Evolutionary conservation across 192 early-diverging fungal genomes (phyloP), one percentile per base, ranked within the genome.

Genomic region (Coemansia sp.): DNA sequence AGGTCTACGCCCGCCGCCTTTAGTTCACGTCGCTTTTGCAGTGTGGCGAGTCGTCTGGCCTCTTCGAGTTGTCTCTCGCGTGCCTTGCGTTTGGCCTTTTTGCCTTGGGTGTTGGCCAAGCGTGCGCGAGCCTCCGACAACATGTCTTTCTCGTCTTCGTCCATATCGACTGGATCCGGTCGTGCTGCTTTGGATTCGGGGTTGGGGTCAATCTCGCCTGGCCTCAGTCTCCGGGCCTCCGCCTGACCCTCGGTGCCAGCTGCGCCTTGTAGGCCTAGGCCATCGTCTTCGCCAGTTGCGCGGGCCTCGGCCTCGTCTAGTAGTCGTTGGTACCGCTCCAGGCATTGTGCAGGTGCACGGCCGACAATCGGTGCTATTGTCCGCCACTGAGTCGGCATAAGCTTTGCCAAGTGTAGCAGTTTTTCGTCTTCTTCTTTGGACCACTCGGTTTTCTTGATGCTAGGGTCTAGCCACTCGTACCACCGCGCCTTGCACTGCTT

Each of bases 121-220:
- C 97, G 87, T 19, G 97, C 97, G 58, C 97, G 90, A 23, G 97
- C 97, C 76, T 99, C 97, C 4, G 94, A 95, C 23, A 99, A 86
- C 97, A 99, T 99, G 78, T 99, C 97, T 85, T 99, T 99, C 85
- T 99, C 96, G 76, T 98, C 96, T 75, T 98, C 96, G 64, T 99
- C 97, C 97, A 99, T 99, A 74, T 99, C 97, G 3, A 99, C 93
- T 13, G 97, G 96, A 78, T 99, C 97, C 2, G 97, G 97, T 11
- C 96, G 86, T 1, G 97, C 97, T n/a, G 97, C 93, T 69, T 96
- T 96, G 1, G 91, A 89, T 80, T 99, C 97, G 26, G 96, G 97
- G 68, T 96, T 94, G 11, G 96, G 96, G 79, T 99, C 95, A 47
- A 99, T 95, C 80, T 98, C 96, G 46, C 97, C 97, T 6, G 96